Percentiles rank a stretch among this genome's conserved stretches.
Evolutionary conservation across 257 asterid genomes (phyloP).

Genomic region (Capsicum pubescens): DNA sequence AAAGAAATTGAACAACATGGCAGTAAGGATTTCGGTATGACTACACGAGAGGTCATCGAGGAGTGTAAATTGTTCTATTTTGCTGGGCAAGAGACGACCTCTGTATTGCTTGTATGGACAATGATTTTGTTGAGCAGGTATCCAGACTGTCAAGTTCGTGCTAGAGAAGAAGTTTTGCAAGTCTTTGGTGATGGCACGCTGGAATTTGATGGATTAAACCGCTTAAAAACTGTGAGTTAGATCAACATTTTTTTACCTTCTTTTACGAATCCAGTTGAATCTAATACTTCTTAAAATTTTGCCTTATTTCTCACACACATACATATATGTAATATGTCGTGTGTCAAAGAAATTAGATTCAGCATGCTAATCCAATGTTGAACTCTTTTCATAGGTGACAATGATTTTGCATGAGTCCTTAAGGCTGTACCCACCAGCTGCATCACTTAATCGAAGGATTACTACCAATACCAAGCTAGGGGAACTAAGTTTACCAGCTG

Average conservation of each 20-base stretch:
- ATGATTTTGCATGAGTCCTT: slow-evolving; percentile 39
- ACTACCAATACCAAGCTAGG: slow-evolving; percentile 17
- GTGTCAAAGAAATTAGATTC: background rate
- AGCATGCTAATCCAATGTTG: background rate
- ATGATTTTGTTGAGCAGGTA: slow-evolving; percentile 38
- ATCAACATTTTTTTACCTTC: background rate
- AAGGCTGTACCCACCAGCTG: slow-evolving; percentile 34
- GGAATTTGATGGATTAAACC: slow-evolving; percentile 37
- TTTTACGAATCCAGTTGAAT: background rate
- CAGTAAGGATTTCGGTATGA: slow-evolving; percentile 28
- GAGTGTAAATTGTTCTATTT: slow-evolving; percentile 44
- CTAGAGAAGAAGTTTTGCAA: slow-evolving; percentile 43
- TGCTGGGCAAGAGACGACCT: slow-evolving; percentile 45
- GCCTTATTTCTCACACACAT: background rate
- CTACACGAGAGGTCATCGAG: slow-evolving; percentile 28
- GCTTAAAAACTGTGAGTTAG: slow-evolving; percentile 33
- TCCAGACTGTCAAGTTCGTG: slow-evolving; percentile 38
- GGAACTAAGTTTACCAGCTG: slow-evolving; percentile 22
- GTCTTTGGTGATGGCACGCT: slow-evolving; percentile 15
- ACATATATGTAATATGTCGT: background rate
- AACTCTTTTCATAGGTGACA: slow-evolving; percentile 25
- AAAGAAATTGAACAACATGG: slow-evolving; percentile 34
- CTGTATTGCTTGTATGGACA: slow-evolving; percentile 40
- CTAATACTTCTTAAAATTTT: too few relatives aligned
- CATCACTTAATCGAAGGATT: background rate